Evolutionary conservation across 371 early-diverging fungal genomes (phyloP), one percentile per base, ranked within the genome.

Genomic region (Mucor saturninus): DNA sequence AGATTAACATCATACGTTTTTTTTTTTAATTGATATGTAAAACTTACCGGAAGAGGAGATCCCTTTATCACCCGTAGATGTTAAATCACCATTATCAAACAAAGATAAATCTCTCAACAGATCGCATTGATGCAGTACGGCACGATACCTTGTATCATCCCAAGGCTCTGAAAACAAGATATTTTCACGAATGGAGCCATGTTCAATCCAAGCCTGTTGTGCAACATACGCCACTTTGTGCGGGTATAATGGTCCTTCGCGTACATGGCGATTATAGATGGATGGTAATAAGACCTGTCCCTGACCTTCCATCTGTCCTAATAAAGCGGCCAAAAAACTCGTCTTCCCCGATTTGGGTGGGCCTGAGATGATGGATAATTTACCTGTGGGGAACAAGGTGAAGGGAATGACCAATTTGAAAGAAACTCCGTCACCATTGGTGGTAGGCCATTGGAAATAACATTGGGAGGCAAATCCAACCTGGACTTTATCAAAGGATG

Each of bases 181-280:
- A 67, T 95, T 95, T 52, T 95, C 89, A 29, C 91, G 84, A 10
- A 95, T 75, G 0, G 93, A 88, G 0, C 84, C 86, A 56, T 90
- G 89, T 50, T 87, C 83, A 57, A 95, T 83, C 95, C 95, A 95
- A 4, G 93, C 86, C 15, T 78, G 81, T 53, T 93, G 94, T 2
- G 92, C 74, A 2, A 89, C 89, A 68, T 91, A 93, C 4, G 86
- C 91, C 0, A 91, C 78, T 38, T 74, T 77, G 29, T 67, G 69
- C 1, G 62, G 42, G 43, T 73, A 72, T 14, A 71, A 38, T 8
- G 53, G 21, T 64, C 50, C 26, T 21, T 32, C 30, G 55, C 54
- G 60, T 69, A 71, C n/a, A 14, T 59, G 21, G 3, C 42, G 43
- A 0, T 21, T 21, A 48, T 56, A 73, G 0, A 66, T 69, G 15